Base-by-base conservation (phyloP, 192 early-diverging fungal species). In the Umbelopsis isabellina region DNA sequence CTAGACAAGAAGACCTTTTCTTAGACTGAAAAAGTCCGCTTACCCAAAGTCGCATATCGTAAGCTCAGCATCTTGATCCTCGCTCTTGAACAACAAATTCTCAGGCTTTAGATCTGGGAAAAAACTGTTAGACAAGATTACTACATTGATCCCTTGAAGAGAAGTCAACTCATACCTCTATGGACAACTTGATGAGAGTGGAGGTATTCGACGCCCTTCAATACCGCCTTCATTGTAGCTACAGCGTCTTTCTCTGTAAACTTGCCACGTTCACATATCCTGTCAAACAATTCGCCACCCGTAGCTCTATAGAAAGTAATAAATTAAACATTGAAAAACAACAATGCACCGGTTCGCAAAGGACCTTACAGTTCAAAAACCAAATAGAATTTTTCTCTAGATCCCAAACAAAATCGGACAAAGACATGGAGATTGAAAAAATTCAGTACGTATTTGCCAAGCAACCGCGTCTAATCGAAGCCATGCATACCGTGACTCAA, bases 151-250 rank as follows among this genome's bases (percentile, higher is more conserved):
- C 55, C 33, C 11, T 22, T 49, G n/a, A 49, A 45, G 46, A 46
- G 51, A 46, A 27, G 46, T 21, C 3, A 33, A 22, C 27, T 37
- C 7, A 47, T 76, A 87, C 87, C 84, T 70, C 90, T 74, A 77
- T 96, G 95, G 4, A 95, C 93, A 71, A 96, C 88, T 74, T 91
- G 84, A 75, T 94, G 83, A 50, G 83, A 83, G 80, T 96, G 95
- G 61, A 96, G 84, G 73, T 95, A 95, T 27, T 86, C 89, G 11
- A 95, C 88, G 21, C 91, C 92, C 46, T 89, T 83, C 53, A 90
- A 82, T 46, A 93, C 86, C 16, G 85, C 87, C 67, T 85, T 88
- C 65, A 95, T 84, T 53, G 92, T 87, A 20, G 81, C 75, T 7
- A 85, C 88, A 2, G 91, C 92, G 74, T 95, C 92, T 23, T 77